These are phyloP conservation scores for Leucoagaricus sp. DNA, from an alignment of 1,284 basidiomycete species.

Conservation along the genomic window DNA sequence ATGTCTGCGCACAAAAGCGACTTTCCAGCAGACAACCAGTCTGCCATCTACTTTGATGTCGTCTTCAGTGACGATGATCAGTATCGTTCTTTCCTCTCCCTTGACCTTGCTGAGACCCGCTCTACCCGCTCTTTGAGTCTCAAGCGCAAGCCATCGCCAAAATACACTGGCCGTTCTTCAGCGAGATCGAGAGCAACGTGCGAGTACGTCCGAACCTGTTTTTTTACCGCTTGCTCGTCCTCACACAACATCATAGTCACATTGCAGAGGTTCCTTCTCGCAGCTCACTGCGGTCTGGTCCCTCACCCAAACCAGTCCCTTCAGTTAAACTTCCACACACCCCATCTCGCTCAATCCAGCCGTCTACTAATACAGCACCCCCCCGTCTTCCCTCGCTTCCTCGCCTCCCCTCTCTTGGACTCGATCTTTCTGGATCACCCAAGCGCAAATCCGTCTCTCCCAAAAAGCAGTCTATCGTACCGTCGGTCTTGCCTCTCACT, in stretches of 20 bases:
- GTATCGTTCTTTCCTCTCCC: constrained; percentile 56
- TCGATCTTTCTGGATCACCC: constrained; percentile 27
- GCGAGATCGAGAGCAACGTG: constrained; percentile 27
- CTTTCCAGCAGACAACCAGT: constrained; percentile 34
- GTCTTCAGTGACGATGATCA: constrained; percentile 41
- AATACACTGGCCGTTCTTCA: constrained; percentile 18
- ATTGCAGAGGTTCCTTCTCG: constrained; percentile 34
- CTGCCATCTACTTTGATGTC: constrained; percentile 53
- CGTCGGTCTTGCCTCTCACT: constrained; percentile 32
- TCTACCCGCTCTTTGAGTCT: constrained; percentile 45
- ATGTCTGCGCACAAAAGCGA: constrained; percentile 29
- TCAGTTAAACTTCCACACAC: constrained; percentile 50
- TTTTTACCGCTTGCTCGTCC: constrained; percentile 10
- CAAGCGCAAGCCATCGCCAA: constrained; percentile 37
- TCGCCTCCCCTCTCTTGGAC: constrained; percentile 33
- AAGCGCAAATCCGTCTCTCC: constrained; percentile 10
- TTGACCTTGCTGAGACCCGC: constrained; percentile 60
- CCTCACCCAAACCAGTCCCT: constrained; percentile 63
- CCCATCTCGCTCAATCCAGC: constrained; percentile 27
- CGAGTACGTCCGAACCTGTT: constrained; percentile 23
- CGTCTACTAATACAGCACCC: constrained; percentile 16
- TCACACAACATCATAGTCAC: constrained; percentile 19
- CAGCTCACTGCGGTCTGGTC: constrained; percentile 52
- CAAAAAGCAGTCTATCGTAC: constrained; percentile 16
- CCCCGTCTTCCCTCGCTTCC: constrained; percentile 34